These are phyloP conservation scores for Rosa persica DNA, from an alignment of 306 rosid species.

Conservation along the genomic window DNA sequence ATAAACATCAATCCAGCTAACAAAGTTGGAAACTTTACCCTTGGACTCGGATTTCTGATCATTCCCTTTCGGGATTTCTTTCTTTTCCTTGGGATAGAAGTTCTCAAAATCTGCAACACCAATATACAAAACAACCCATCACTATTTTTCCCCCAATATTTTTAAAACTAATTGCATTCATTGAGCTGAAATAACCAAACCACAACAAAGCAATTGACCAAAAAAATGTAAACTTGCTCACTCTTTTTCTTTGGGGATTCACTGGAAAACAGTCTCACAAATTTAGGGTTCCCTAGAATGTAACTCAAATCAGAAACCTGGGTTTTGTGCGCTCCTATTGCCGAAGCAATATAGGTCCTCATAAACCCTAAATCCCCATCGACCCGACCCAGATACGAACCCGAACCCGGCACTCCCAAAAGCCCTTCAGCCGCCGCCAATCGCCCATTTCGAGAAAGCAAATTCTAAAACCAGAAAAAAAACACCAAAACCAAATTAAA, in stretches of 20 bases:
- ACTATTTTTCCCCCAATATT: not conserved
- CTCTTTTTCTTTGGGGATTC: constrained; percentile 90
- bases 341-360: constrained; percentile 48
- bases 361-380: constrained; percentile 60
- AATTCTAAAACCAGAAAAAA: constrained; percentile 43
- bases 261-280: constrained; percentile 63
- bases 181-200: not conserved
- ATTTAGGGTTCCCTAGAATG: constrained; percentile 58
- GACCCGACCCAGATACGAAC: constrained; percentile 39
- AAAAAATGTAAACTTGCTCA: constrained; percentile 28
- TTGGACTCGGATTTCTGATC: constrained; percentile 74
- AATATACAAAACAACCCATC: not conserved
- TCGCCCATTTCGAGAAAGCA: constrained; percentile 47
- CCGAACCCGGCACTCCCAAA: constrained; percentile 31
- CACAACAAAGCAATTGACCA: not conserved
- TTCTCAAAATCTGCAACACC: constrained; percentile 75
- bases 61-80: constrained; percentile 72
- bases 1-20: not conserved
- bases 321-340: constrained; percentile 41
- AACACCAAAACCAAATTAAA: not conserved
- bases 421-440: constrained; percentile 41
- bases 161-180: not conserved
- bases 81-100: constrained; percentile 83
- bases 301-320: constrained; percentile 43
- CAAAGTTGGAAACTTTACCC: constrained; percentile 37